Percentiles rank a stretch among this genome's conserved stretches.
Evolutionary conservation across 129 eudicot species (phyloP).

Genomic region (Flaveria sonorensis): DNA sequence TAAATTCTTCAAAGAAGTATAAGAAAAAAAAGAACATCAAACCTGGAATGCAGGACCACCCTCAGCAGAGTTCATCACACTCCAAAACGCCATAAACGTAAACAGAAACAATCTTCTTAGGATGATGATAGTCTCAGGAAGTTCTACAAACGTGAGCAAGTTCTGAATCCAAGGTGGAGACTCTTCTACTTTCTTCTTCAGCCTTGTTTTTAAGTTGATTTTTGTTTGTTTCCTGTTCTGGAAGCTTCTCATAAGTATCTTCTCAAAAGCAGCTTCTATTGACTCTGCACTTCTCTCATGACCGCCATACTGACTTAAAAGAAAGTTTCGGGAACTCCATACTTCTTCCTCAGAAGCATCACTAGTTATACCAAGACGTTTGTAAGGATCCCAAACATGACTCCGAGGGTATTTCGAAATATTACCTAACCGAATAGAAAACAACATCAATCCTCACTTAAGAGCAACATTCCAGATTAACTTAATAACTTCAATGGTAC

Average conservation of each 20-base stretch:
- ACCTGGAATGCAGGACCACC: conserved; percentile 99
- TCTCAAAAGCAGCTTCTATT: conserved; percentile 94
- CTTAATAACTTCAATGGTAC: not conserved
- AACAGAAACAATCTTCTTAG: conserved; percentile 83
- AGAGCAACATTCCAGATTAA: not conserved
- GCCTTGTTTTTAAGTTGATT: conserved; percentile 80
- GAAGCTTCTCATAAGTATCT: conserved; percentile 77
- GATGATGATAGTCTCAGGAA: conserved; percentile 71
- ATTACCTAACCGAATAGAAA: conserved; percentile 47
- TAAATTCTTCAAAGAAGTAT: not conserved
- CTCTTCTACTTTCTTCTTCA: conserved; percentile 89
- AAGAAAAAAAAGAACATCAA: conserved; percentile 23
- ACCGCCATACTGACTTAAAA: conserved; percentile 68
- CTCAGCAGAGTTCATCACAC: conserved; percentile 89
- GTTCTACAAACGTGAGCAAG: conserved; percentile 68
- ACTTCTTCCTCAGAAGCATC: conserved; percentile 95
- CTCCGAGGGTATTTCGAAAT: conserved; percentile 61
- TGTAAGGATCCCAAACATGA: conserved; percentile 92
- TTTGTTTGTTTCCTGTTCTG: conserved; percentile 70
- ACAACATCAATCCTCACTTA: not conserved
- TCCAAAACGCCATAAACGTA: conserved; percentile 88
- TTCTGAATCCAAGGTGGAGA: conserved; percentile 94
- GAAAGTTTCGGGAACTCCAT: conserved; percentile 90
- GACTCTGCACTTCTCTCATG: conserved; percentile 93
- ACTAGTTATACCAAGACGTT: conserved; percentile 78